Evolutionary conservation across 768 basidiomycete genomes (phyloP), one percentile per base, ranked within the genome.

Genomic region (Serpula lacrymans): DNA sequence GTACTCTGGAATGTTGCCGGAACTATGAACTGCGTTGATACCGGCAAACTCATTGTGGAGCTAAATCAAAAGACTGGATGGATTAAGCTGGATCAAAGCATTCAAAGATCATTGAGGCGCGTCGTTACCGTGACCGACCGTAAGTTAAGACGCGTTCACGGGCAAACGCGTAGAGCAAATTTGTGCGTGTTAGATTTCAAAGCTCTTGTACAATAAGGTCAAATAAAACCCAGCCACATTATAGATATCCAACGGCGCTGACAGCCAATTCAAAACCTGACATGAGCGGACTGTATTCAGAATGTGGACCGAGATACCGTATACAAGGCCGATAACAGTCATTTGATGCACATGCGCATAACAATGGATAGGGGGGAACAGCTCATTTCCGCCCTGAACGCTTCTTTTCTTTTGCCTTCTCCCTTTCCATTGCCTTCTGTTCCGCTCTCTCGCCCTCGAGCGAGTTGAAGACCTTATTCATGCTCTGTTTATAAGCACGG

Each of bases 361-460:
- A 1, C 3, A 6, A 27, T 25, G 10, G 13, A 14, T 21, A 20
- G 13, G 30, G n/a, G n/a, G n/a, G 20, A 11, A 23, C 3, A 23
- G 34, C 43, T 60, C 69, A 88, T 62, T 83, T 88, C 53, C 81
- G 76, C 36, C 89, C 89, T 27, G 87, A 73, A 48, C 88, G 70
- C 55, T 75, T 76, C 65, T 88, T 91, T 34, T 84, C 84, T 56
- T 73, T 83, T 29, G 67, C 60, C 64, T 91, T 92, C 55, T 84
- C 84, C 60, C 87, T 76, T 55, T 93, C 85, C 84, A 85, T 81
- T 30, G 80, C 81, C 71, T 96, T 98, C 68, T 97, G 82, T 66
- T 98, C 96, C 16, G 92, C 91, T 39, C 95, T 72, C 69, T 99
- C 96, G 23, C 81, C 76, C 49, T 91, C 88, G 22, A 91, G 71